A percentile compares a stretch with the other conserved stretches of the same genome.
Conservation (phyloP, 345 rosid species). For the Mallotus nudiflorus region DNA sequence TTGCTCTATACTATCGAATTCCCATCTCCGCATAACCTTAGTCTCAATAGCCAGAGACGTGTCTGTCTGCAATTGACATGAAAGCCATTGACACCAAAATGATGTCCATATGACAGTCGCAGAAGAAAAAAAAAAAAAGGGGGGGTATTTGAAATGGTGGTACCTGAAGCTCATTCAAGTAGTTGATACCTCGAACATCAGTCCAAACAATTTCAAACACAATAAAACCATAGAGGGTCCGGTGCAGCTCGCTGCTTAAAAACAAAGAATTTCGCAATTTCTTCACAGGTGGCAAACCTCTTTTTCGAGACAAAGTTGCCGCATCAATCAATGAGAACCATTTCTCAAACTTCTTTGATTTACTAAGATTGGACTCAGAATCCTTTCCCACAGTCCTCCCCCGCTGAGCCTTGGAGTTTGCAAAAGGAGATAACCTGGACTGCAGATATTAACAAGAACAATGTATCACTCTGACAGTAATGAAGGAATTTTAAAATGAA, state of each 20-base stretch:
- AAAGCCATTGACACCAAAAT: constrained; percentile 30
- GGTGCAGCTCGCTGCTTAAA: constrained; percentile 64
- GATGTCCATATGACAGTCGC: constrained; percentile 6
- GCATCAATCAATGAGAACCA: constrained; percentile 78
- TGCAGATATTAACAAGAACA: constrained; percentile 37
- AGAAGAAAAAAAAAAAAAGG: constrained; percentile 10
- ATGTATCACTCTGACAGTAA: constrained; percentile 12
- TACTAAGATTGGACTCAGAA: constrained; percentile 30
- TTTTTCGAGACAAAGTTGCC: constrained; percentile 52
- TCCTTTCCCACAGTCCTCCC: constrained; percentile 45
- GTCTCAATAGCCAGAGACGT: constrained; percentile 90
- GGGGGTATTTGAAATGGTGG: constrained; percentile 15
- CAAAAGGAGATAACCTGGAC: constrained; percentile 99
- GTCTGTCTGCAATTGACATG: constrained; percentile 64
- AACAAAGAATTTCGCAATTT: constrained; percentile 57
- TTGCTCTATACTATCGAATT: constrained; percentile 84
- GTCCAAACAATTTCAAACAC: constrained; percentile 88
- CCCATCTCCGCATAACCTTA: constrained; percentile 94
- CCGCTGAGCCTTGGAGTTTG: constrained; percentile 66
- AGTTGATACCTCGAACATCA: constrained; percentile 84
- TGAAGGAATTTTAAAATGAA: background rate
- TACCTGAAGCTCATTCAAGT: constrained; percentile 95
- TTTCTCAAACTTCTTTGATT: constrained; percentile 45
- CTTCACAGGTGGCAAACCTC: constrained; percentile 65
- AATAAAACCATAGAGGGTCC: constrained; percentile 84